Conservation (phyloP, 495 filamentous ascomycete species). For the Xylaria sp. region DNA sequence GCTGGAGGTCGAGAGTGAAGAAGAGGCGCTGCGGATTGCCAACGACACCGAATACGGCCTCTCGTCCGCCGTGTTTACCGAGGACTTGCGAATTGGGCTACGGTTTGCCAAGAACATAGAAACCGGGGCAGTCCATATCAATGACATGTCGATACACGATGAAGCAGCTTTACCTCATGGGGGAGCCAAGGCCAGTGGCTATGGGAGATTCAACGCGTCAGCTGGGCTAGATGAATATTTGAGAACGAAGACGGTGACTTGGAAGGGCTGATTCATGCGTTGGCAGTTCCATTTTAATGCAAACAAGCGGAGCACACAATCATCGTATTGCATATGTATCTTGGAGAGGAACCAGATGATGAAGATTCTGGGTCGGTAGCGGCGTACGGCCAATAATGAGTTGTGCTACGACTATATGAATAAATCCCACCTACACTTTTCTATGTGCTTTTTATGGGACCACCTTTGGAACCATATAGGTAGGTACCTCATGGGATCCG, state of each 20-base stretch:
- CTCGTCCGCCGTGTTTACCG: slow-evolving; percentile 85
- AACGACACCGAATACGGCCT: slow-evolving; percentile 87
- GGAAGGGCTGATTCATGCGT: slow-evolving; percentile 48
- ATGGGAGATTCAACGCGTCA: slow-evolving; percentile 66
- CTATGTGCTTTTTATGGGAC: neutral
- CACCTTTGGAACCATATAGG: neutral
- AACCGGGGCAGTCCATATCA: slow-evolving; percentile 89
- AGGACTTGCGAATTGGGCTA: slow-evolving; percentile 75
- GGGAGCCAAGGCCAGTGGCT: slow-evolving; percentile 85
- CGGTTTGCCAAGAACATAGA: slow-evolving; percentile 77
- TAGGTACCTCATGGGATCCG: neutral
- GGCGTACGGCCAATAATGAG: neutral
- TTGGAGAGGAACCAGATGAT: neutral
- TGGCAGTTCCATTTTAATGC: slow-evolving; percentile 10
- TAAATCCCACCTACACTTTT: neutral
- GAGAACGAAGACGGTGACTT: slow-evolving; percentile 85
- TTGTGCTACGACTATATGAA: neutral
- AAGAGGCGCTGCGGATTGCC: slow-evolving; percentile 76
- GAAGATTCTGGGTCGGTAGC: neutral
- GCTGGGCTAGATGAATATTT: slow-evolving; percentile 75
- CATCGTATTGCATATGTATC: neutral
- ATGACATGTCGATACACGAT: slow-evolving; percentile 84
- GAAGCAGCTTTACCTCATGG: slow-evolving; percentile 82
- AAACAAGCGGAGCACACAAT: neutral
- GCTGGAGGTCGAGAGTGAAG: slow-evolving; percentile 62